Base-by-base conservation (phyloP, 371 early-diverging fungal species). In the Synchytrium microbalum region DNA sequence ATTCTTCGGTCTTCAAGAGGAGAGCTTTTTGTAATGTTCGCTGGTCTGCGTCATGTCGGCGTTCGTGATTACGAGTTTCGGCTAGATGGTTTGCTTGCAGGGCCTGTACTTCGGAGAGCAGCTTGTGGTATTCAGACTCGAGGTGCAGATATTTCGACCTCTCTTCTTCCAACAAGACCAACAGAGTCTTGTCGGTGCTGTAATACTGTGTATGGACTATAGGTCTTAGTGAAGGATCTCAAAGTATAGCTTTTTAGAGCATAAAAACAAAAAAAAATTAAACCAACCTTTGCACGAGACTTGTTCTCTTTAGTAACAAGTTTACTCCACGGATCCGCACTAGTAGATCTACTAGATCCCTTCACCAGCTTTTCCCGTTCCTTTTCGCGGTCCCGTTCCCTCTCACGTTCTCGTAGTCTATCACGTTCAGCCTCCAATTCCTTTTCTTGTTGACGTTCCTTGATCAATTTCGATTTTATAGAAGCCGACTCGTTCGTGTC, bases 161-260 rank as follows among this genome's bases (percentile, higher is more conserved):
- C 64, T 80, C 80, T 46, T 76, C 78, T 52, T 80, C 80, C 16
- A 80, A 64, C 31, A 78, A 61, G 14, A 52, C 59, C n/a, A 78
- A 61, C 25, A 80, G 67, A 2, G 75, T 59, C 32, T 78, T 78
- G 27, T 78, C 78, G 14, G 72, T 70, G 2, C 62, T 65, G 27
- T 73, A 64, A 58, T 68, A 70, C 76, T 75, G 31, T 1, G n/a
- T n/a, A n/a, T n/a, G n/a, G n/a, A n/a, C n/a, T n/a, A n/a, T n/a
- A n/a, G n/a, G n/a, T n/a, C n/a, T n/a, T n/a, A n/a, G n/a, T n/a
- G n/a, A n/a, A n/a, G n/a, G n/a, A n/a, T n/a, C n/a, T n/a, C n/a
- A n/a, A n/a, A n/a, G n/a, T n/a, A n/a, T n/a, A n/a, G n/a, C n/a
- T n/a, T n/a, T n/a, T n/a, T n/a, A n/a, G n/a, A n/a, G n/a, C n/a